Percentiles rank a stretch among this genome's conserved stretches.
phyloP scores from a whole-genome alignment of 305 asterid genomes.

The Fraxinus baroniana region DNA sequence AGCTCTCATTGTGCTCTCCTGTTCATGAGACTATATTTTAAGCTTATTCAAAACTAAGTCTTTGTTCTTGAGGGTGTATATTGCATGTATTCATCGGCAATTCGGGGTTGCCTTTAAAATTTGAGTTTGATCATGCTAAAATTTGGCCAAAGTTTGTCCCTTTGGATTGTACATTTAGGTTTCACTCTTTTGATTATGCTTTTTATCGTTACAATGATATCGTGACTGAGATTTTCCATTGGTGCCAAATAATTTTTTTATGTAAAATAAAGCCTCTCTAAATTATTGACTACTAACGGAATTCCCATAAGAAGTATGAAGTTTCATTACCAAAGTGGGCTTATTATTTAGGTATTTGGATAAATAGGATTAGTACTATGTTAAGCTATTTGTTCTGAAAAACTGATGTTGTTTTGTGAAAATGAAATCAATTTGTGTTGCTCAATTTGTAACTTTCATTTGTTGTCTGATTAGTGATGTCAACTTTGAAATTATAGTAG shows the following conservation, averaged over 20 bases:
- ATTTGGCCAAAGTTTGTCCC: neutral
- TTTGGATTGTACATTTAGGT: neutral
- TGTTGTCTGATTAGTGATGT: conserved; percentile 50
- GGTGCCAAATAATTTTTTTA: no score
- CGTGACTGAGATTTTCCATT: neutral
- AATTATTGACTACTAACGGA: no score
- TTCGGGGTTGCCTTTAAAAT: neutral
- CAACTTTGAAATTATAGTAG: conserved; percentile 82
- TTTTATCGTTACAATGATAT: neutral
- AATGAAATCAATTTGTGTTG: neutral
- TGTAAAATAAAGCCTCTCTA: no score
- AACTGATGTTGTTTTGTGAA: no score
- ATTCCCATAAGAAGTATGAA: no score
- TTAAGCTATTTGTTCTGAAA: no score
- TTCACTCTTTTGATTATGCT: neutral
- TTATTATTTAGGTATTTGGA: no score
- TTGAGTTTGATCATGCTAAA: neutral
- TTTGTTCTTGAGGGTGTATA: conserved; percentile 57
- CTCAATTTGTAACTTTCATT: conserved; percentile 8
- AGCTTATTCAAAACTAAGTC: neutral
- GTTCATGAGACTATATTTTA: conserved; percentile 58
- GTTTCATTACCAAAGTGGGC: no score
- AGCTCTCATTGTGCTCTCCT: conserved; percentile 71
- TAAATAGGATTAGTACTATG: no score
- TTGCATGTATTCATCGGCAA: neutral